Conservation (phyloP, 768 basidiomycete species). For the Tulasnella calospora region DNA sequence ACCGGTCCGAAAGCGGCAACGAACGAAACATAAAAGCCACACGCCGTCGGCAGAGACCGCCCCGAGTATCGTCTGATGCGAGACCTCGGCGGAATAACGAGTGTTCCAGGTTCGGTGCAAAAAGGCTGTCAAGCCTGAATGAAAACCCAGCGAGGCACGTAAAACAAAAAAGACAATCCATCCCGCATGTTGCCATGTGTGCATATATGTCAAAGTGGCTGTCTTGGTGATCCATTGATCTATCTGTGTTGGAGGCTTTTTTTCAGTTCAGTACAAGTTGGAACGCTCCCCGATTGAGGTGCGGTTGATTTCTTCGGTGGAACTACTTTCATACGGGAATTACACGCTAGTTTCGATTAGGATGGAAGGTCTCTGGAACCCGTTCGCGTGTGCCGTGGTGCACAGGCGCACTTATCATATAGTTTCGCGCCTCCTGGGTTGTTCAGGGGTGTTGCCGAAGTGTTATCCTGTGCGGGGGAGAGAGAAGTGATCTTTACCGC, state of each 20-base stretch:
- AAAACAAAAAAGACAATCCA: neutral
- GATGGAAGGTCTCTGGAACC: neutral
- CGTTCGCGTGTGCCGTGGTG: no score
- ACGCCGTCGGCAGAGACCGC: neutral
- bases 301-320: neutral
- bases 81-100: neutral
- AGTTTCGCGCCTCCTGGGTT: neutral
- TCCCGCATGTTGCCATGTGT: neutral
- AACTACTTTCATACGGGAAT: neutral
- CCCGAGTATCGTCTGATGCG: neutral
- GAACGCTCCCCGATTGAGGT: no score
- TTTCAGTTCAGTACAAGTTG: neutral
- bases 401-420: neutral
- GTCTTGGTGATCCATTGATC: neutral
- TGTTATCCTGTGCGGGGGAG: neutral
- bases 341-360: neutral
- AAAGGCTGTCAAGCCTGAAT: neutral
- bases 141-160: neutral
- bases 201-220: neutral
- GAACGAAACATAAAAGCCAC: neutral
- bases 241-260: neutral
- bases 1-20: neutral
- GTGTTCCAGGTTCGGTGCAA: neutral
- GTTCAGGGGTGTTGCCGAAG: neutral
- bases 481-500: neutral